These are phyloP conservation scores for Dryas integrifolia DNA, from an alignment of 331 rosid genomes.

Conservation along the genomic window DNA sequence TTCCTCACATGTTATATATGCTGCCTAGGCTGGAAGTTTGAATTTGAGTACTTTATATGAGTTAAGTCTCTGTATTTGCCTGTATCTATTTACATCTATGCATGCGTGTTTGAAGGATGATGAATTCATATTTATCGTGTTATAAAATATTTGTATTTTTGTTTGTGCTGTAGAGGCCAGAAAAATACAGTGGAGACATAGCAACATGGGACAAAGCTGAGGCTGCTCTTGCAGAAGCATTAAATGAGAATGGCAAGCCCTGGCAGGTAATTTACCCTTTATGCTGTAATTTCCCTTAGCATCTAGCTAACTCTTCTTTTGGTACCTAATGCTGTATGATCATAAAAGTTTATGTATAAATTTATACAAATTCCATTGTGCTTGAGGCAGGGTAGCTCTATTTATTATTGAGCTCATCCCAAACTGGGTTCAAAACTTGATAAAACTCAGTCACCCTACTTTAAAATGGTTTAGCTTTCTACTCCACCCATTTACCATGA, in stretches of 20 bases:
- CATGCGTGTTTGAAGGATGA: not conserved
- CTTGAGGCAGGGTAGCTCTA: not conserved
- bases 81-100: not conserved
- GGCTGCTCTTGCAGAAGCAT: slow-evolving; percentile 75
- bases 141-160: not conserved
- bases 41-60: too few species aligned
- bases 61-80: too few species aligned
- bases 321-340: not conserved
- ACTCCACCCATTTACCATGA: not conserved
- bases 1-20: too few species aligned
- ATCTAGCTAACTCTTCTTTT: not conserved
- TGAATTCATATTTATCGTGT: not conserved
- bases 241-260: slow-evolving; percentile 78
- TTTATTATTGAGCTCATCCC: not conserved
- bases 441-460: not conserved
- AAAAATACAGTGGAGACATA: slow-evolving; percentile 72
- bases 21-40: too few species aligned
- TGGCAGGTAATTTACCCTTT: slow-evolving; percentile 69
- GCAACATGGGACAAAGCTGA: slow-evolving; percentile 93
- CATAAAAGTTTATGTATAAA: not conserved
- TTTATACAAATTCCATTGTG: not conserved
- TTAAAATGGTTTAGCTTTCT: not conserved
- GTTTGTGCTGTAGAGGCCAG: slow-evolving; percentile 63
- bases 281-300: not conserved
- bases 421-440: not conserved